These are phyloP conservation scores for Pseudoturritis turrita DNA, from an alignment of 345 rosid genomes.

Conservation along the genomic window DNA sequence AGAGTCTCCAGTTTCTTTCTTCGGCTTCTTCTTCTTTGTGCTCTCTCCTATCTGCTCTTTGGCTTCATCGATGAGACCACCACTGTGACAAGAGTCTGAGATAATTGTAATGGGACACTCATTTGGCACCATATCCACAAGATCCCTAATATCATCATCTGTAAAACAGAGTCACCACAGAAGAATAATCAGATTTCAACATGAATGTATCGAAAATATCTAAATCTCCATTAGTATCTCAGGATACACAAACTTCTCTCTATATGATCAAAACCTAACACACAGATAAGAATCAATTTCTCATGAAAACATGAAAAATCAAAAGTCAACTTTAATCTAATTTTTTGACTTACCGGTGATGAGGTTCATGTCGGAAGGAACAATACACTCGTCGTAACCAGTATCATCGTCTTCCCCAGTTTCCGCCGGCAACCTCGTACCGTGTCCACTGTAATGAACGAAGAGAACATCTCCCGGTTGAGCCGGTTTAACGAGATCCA, in stretches of 20 bases:
- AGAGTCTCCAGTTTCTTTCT: conserved; percentile 31
- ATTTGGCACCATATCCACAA: conserved; percentile 61
- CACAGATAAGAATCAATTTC: neutral
- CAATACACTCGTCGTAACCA: conserved; percentile 84
- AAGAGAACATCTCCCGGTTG: conserved; percentile 51
- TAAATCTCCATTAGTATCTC: neutral
- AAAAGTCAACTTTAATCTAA: neutral
- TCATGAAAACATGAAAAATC: neutral
- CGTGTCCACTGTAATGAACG: conserved; percentile 89
- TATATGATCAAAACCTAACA: neutral
- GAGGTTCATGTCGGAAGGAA: conserved; percentile 75
- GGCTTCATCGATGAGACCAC: conserved; percentile 85
- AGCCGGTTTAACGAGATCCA: conserved; percentile 48
- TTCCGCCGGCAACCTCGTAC: conserved; percentile 82
- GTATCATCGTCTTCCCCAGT: conserved; percentile 89
- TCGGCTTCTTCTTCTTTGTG: conserved; percentile 40
- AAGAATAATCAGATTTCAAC: neutral
- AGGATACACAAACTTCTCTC: neutral
- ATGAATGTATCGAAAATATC: neutral
- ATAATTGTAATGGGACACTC: conserved; percentile 68
- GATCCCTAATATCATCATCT: conserved; percentile 95
- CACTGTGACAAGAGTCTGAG: conserved; percentile 92
- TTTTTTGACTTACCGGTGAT: conserved; percentile 53
- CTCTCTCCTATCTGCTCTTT: conserved; percentile 97
- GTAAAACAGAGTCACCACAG: conserved; percentile 11